Base-by-base conservation (phyloP, 495 filamentous ascomycete species). In the Annulohypoxylon bovei region DNA sequence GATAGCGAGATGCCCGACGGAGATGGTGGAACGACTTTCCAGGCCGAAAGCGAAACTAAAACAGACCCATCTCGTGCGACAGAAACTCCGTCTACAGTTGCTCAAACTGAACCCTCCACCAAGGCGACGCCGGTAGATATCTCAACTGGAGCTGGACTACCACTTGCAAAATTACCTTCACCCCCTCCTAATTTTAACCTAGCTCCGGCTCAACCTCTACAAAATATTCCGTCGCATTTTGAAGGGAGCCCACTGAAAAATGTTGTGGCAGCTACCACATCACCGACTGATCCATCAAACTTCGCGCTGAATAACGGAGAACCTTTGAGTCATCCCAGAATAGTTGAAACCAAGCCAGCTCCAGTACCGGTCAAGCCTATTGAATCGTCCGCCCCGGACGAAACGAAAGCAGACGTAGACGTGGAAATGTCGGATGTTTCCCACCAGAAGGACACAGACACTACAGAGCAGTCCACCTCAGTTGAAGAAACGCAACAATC, bases 241-340 rank as follows among this genome's bases (percentile, higher is more conserved):
- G 83, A 84, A 60, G 83, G 82, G 11, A 85, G 82, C 32, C 83
- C 83, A 2, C 66, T 84, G 4, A 84, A 83, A 70, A 79, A 84
- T 46, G 80, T 84, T 32, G 75, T 83, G 23, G 68, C 65, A 12
- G 67, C 49, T 33, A 33, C 52, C 16, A 61, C 66, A 7, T 75
- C 75, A 40, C 70, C 75, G 9, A 60, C 64, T 18, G 44, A 53
- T 35, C 28, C 20, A 7, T 39, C 59, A 3, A 66, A 67, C 33
- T 30, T 61, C 9, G 6, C 39, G 25, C 42, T 54, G 5, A 61
- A 33, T 3, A 49, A 73, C 23, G 53, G 40, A 54, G 66, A 72
- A 22, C 54, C 67, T 46, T 22, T 35, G 9, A 33, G 50, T 33
- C 32, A 5, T 20, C n/a, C 39, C 14, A 25, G 62, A 23, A 2